Evolutionary conservation across 306 rosid genomes (phyloP).

Genomic region (Quercus aquifolioides): DNA sequence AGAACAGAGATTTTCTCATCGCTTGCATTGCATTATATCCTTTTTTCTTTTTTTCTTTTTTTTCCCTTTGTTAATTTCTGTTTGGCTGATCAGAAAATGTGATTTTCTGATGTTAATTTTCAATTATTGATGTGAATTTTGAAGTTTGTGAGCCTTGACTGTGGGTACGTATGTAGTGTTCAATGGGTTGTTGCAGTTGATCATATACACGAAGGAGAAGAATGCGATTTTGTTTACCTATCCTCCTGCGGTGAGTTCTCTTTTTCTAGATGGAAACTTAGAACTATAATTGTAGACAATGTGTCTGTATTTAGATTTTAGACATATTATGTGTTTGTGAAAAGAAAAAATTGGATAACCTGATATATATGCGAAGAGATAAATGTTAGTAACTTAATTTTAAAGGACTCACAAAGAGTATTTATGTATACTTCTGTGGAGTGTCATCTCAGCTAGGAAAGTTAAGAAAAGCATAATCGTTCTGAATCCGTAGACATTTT

Average conservation of each 20-base stretch:
- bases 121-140: neutral
- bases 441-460: neutral
- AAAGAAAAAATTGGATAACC: neutral
- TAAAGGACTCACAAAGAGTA: no score
- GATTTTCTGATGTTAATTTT: neutral
- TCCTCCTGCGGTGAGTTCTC: constrained; percentile 66
- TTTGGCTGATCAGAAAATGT: constrained; percentile 8
- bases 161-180: constrained; percentile 77
- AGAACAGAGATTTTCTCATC: constrained; percentile 76
- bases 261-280: neutral
- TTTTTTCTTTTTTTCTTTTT: constrained; percentile 6
- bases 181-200: constrained; percentile 78
- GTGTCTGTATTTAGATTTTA: neutral
- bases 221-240: constrained; percentile 82
- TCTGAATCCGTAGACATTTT: neutral
- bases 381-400: neutral
- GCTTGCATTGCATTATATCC: constrained; percentile 89
- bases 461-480: neutral
- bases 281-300: no score
- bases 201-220: constrained; percentile 85
- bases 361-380: neutral
- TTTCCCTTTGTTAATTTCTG: neutral
- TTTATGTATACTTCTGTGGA: neutral
- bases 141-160: constrained; percentile 51
- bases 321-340: neutral